phyloP scores from a whole-genome alignment of 306 rosid species.

The Casuarina glauca region DNA sequence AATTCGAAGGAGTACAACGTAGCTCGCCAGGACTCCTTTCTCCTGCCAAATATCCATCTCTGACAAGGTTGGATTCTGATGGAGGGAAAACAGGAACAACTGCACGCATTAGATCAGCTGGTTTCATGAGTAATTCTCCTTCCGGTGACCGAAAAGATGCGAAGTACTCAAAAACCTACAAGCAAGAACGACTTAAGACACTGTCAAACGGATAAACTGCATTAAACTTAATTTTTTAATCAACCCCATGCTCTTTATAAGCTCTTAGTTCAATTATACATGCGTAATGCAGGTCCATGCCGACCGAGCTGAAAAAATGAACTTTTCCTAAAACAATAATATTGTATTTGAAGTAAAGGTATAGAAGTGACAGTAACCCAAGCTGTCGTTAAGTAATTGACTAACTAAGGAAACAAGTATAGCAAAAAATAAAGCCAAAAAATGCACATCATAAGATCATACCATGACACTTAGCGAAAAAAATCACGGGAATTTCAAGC shows the following conservation, averaged over 20 bases:
- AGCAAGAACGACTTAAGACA: conserved; percentile 24
- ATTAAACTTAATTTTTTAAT: not conserved
- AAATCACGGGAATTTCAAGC: not conserved
- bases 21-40: conserved; percentile 86
- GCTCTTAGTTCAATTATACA: not conserved
- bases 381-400: not conserved
- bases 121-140: conserved; percentile 77
- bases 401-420: not conserved
- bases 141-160: conserved; percentile 64
- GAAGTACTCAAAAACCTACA: conserved; percentile 90
- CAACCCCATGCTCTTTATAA: conserved; percentile 2
- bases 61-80: conserved; percentile 85
- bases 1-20: conserved; percentile 61
- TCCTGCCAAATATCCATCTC: conserved; percentile 85
- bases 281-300: not conserved
- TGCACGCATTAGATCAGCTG: conserved; percentile 91
- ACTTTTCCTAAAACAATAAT: too few species aligned
- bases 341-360: not conserved
- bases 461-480: not conserved
- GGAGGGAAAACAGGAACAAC: conserved; percentile 97
- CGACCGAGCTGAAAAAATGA: not conserved
- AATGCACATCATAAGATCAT: not conserved
- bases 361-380: not conserved
- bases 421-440: not conserved
- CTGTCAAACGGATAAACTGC: conserved; percentile 19